phyloP scores from a whole-genome alignment of 306 rosid species.

The Sindora glabra region DNA sequence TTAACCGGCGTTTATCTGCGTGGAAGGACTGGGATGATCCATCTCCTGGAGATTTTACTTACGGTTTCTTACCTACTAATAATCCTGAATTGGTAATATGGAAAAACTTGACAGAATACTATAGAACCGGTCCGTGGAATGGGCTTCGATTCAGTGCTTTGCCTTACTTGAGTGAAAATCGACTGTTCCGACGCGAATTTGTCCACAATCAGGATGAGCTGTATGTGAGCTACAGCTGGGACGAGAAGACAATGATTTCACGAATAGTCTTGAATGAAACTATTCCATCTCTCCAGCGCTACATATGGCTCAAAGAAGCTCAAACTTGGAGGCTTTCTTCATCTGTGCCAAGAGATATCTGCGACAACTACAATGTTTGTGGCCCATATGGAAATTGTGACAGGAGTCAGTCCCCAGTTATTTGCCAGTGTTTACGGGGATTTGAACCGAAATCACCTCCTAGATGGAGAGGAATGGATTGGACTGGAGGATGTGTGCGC shows the following conservation, averaged over 20 bases:
- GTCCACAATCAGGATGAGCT: slow-evolving; percentile 23
- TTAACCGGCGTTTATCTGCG: slow-evolving; percentile 24
- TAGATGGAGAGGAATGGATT: slow-evolving; percentile 15
- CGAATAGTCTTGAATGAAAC: slow-evolving; percentile 24
- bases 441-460: slow-evolving; percentile 19
- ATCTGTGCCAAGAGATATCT: slow-evolving; percentile 24
- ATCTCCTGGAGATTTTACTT: slow-evolving; percentile 22
- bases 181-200: neutral
- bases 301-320: slow-evolving; percentile 11
- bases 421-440: slow-evolving; percentile 28
- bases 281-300: neutral
- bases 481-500: too few species aligned
- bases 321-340: slow-evolving; percentile 6
- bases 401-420: slow-evolving; percentile 5
- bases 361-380: slow-evolving; percentile 21
- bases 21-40: slow-evolving; percentile 35
- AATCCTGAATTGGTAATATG: slow-evolving; percentile 9
- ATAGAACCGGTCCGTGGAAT: slow-evolving; percentile 36
- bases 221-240: neutral
- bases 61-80: slow-evolving; percentile 15
- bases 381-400: slow-evolving; percentile 24
- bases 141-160: slow-evolving; percentile 12
- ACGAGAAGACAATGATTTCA: slow-evolving; percentile 2
- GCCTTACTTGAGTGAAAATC: slow-evolving; percentile 7
- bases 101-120: slow-evolving; percentile 4